A percentile compares a stretch with the other conserved stretches of the same genome.
Evolutionary conservation across 495 filamentous ascomycete genomes (phyloP).

Genomic region (Aspergillus diversus): DNA sequence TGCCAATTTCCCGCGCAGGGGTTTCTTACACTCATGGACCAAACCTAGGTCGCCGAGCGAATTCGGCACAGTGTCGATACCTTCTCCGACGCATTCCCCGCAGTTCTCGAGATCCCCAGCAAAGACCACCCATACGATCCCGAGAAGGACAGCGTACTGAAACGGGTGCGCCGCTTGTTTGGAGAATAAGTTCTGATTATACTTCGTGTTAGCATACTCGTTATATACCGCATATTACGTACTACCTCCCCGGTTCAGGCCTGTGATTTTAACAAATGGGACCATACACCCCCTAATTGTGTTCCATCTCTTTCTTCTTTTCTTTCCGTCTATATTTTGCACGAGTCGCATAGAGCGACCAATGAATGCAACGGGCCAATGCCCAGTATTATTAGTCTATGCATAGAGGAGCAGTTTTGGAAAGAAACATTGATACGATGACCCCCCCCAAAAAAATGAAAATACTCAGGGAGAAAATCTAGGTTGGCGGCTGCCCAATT

Average conservation of each 20-base stretch:
- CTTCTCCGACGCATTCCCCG: slow-evolving; percentile 58
- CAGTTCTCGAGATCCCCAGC: slow-evolving; percentile 89
- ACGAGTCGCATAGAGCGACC: slow-evolving; percentile 3
- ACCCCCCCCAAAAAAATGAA: not conserved
- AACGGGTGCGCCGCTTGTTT: slow-evolving; percentile 87
- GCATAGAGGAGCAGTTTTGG: slow-evolving; percentile 12
- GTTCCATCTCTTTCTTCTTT: slow-evolving; percentile 1
- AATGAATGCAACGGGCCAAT: slow-evolving; percentile 20
- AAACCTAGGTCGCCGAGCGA: slow-evolving; percentile 80
- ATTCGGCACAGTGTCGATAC: slow-evolving; percentile 75
- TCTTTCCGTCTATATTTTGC: not conserved
- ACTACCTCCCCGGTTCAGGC: slow-evolving; percentile 2
- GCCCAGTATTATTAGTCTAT: slow-evolving; percentile 16
- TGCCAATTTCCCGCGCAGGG: not conserved
- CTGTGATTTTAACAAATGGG: not conserved
- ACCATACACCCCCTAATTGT: not conserved
- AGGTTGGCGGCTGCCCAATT: too few relatives aligned
- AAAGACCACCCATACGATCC: slow-evolving; percentile 99
- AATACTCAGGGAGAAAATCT: too few relatives aligned
- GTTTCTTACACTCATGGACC: slow-evolving; percentile 9
- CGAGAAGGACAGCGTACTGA: slow-evolving; percentile 97
- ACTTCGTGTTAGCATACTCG: not conserved
- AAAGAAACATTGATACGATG: not conserved
- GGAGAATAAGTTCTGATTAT: slow-evolving; percentile 65
- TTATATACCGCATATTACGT: slow-evolving; percentile 1